Percentiles rank a stretch among this genome's conserved stretches.
These are phyloP conservation scores for Metrosideros polymorpha DNA, from an alignment of 441 rosid species.

Conservation along the genomic window DNA sequence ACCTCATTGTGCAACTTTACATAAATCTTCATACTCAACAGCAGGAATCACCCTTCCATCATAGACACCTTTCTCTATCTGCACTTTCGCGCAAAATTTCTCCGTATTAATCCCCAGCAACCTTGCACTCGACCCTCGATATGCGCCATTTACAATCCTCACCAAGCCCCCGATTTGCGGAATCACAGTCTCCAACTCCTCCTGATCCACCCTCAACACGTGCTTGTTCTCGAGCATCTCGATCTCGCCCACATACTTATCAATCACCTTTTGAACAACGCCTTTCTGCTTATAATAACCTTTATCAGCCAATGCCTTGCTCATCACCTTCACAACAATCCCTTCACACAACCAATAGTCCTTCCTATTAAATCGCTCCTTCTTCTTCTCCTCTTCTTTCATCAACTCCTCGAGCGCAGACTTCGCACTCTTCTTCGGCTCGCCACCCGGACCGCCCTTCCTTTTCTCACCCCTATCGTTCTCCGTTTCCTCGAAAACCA, in stretches of 20 bases:
- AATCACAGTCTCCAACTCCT: conserved; percentile 91
- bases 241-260: conserved; percentile 79
- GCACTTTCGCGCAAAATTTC: conserved; percentile 79
- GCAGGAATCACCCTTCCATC: conserved; percentile 85
- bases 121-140: conserved; percentile 69
- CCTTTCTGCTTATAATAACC: conserved; percentile 94
- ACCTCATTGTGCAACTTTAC: conserved; percentile 53
- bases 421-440: conserved; percentile 10
- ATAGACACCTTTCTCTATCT: conserved; percentile 84
- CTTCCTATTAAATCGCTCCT: conserved; percentile 75
- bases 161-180: conserved; percentile 77
- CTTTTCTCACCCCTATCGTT: conserved; percentile 10
- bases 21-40: conserved; percentile 82
- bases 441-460: conserved; percentile 19
- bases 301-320: conserved; percentile 62
- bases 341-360: conserved; percentile 87
- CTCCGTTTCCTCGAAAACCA: conserved; percentile 51
- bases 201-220: conserved; percentile 77
- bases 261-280: conserved; percentile 69
- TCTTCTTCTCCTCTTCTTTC: conserved; percentile 79
- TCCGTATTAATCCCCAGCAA: conserved; percentile 72
- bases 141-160: conserved; percentile 83
- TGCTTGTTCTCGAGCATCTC: conserved; percentile 83
- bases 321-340: conserved; percentile 85
- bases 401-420: conserved; percentile 83